phyloP scores from a whole-genome alignment of 148 eudicot species.

The Oxyria digyna region DNA sequence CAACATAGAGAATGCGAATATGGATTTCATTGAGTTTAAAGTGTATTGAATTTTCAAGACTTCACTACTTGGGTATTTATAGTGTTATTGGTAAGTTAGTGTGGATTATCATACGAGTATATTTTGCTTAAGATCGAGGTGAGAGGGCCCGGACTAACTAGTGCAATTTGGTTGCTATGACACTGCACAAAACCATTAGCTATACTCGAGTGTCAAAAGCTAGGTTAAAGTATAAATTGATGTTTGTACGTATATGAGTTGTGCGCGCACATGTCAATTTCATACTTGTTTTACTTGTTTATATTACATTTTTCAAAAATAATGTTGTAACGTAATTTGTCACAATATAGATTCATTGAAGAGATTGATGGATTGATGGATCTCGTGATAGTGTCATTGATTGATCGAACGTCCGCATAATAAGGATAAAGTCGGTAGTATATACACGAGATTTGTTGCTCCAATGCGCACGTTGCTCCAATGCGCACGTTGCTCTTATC shows the following conservation, averaged over 20 bases:
- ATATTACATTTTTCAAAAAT: too few species aligned
- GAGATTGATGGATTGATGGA: too few species aligned
- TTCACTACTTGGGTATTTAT: conserved; percentile 4
- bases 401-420: too few species aligned
- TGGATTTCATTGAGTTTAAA: background rate
- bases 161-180: background rate
- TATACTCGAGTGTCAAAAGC: background rate
- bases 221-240: background rate
- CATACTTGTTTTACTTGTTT: background rate
- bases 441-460: too few species aligned
- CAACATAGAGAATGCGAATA: background rate
- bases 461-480: too few species aligned
- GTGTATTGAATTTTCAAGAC: background rate
- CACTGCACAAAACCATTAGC: background rate
- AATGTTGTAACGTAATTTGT: too few species aligned
- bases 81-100: background rate
- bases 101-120: too few species aligned
- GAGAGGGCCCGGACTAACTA: background rate
- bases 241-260: background rate
- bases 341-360: too few species aligned
- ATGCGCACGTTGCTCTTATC: too few species aligned
- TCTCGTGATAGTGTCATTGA: too few species aligned
- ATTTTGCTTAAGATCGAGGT: background rate
- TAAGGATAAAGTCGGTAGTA: too few species aligned
- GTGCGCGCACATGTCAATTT: background rate